Percentiles rank a stretch among this genome's conserved stretches.
Evolutionary conservation across 208 protist genomes (phyloP).

Genomic region (Herpetomonas tarakana): DNA sequence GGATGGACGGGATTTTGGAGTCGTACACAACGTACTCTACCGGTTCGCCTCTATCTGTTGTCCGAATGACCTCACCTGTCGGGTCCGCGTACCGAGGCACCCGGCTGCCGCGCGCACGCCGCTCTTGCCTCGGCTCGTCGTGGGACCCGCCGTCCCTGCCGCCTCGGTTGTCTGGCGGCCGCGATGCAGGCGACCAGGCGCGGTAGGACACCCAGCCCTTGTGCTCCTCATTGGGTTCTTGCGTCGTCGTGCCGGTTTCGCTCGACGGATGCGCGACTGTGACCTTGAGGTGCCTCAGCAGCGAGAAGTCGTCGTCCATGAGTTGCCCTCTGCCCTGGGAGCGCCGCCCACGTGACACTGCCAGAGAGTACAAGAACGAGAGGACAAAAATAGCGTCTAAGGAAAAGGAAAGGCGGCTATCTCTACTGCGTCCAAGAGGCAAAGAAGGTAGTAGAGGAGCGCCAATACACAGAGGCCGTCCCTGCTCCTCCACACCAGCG

Average conservation of each 20-base stretch:
- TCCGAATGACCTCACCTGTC: slow-evolving; percentile 47
- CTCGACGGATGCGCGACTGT: no score
- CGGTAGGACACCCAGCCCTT: slow-evolving; percentile 17
- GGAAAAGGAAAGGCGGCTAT: slow-evolving; percentile 12
- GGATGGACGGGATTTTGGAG: slow-evolving; percentile 52
- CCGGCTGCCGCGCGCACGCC: not conserved
- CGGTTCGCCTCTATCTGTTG: slow-evolving; percentile 23
- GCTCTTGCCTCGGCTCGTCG: not conserved
- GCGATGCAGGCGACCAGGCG: slow-evolving; percentile 45
- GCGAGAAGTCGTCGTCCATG: slow-evolving; percentile 54
- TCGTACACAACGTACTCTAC: slow-evolving; percentile 73
- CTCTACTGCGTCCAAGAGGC: no score
- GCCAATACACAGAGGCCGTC: no score
- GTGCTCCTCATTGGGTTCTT: no score
- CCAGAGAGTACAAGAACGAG: not conserved
- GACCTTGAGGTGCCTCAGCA: slow-evolving; percentile 56
- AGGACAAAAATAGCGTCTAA: not conserved
- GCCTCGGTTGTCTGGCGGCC: slow-evolving; percentile 14
- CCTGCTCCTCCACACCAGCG: no score
- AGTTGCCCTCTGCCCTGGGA: no score
- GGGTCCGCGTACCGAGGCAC: slow-evolving; percentile 37
- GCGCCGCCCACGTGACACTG: no score
- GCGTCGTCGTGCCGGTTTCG: no score
- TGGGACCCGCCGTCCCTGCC: not conserved
- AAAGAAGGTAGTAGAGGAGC: no score